A percentile compares a stretch with the other conserved stretches of the same genome.
Evolutionary conservation across 345 rosid genomes (phyloP).

Genomic region (Psidium guajava): DNA sequence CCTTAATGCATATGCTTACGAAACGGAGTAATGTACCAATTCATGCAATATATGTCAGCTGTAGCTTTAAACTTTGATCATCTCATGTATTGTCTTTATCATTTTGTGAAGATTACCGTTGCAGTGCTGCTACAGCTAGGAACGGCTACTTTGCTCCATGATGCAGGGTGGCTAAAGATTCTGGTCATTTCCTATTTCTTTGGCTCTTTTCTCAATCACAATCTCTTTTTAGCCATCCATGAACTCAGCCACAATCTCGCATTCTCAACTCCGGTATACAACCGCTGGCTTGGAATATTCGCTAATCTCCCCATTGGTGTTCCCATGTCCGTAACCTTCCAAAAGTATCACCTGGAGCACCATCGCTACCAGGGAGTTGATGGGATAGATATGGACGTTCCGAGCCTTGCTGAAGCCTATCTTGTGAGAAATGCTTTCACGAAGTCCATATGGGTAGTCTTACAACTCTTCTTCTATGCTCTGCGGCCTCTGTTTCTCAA

Average conservation of each 20-base stretch:
- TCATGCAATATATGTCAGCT: not conserved
- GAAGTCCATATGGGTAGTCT: constrained; percentile 65
- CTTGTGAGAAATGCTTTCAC: constrained; percentile 41
- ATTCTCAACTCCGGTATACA: constrained; percentile 64
- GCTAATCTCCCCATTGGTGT: constrained; percentile 88
- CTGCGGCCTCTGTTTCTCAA: constrained; percentile 69
- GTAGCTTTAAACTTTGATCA: not conserved
- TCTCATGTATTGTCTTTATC: not conserved
- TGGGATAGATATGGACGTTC: constrained; percentile 75
- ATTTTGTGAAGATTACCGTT: constrained; percentile 37
- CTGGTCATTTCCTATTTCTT: constrained; percentile 59
- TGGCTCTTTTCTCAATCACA: constrained; percentile 84
- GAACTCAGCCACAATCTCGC: constrained; percentile 92
- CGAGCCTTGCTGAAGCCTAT: constrained; percentile 54
- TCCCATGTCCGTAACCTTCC: constrained; percentile 85
- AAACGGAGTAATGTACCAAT: not conserved
- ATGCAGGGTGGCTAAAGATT: constrained; percentile 68
- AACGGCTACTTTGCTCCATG: constrained; percentile 46
- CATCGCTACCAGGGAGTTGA: constrained; percentile 88
- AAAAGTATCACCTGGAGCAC: constrained; percentile 86
- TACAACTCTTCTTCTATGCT: constrained; percentile 88
- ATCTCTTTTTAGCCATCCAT: constrained; percentile 85
- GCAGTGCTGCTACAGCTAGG: constrained; percentile 67
- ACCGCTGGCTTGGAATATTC: constrained; percentile 80
- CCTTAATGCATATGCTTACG: not conserved